Evolutionary conservation across 2,329 filamentous ascomycete species (phyloP), one percentile per base, ranked within the genome.

Genomic region (Capronia epimyces): DNA sequence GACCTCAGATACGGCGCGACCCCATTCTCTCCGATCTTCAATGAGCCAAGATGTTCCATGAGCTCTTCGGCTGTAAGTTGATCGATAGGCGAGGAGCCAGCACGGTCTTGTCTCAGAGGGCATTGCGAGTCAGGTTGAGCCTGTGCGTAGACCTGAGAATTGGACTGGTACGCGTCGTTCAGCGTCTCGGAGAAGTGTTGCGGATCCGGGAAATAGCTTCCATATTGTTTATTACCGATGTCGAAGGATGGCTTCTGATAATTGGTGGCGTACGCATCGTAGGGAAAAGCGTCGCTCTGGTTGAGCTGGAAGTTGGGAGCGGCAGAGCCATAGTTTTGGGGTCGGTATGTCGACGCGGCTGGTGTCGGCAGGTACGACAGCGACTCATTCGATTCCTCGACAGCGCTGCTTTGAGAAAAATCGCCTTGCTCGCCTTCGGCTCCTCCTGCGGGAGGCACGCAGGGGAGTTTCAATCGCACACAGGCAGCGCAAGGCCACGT

Each of bases 401-500:
- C 41, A 22, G 34, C 34, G 29, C 25, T 49, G 18, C 42, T 39
- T 22, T 39, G 34, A 24, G 36, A 49, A 18, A 25, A 27, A 24
- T 53, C 46, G 9, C 52, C 50, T 41, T 66, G 64, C 24, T 72
- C 71, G 46, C 83, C 81, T 62, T 89, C 86, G 62, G 86, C 85
- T 55, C 81, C 82, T 52, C 89, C 84, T 50, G 88, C 89, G 3
- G 91, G 93, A 40, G 89, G 89, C 21, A 96, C 84, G 67, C 93
- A 97, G 63, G 93, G 87, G 53, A 96, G 79, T 73, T 96, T 97
- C 56, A 97, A 75, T 43, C 91, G 82, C 56, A 89, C 86, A 67
- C 91, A 98, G 29, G 93, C 89, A 34, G 90, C 93, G 69, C 91
- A 97, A 22, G 93, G 93, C 91, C 93, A 97, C 31, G 89, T 89